These are phyloP conservation scores for Cenchrus americanus DNA, from an alignment of 176 grass and related monocot species.

Conservation along the genomic window DNA sequence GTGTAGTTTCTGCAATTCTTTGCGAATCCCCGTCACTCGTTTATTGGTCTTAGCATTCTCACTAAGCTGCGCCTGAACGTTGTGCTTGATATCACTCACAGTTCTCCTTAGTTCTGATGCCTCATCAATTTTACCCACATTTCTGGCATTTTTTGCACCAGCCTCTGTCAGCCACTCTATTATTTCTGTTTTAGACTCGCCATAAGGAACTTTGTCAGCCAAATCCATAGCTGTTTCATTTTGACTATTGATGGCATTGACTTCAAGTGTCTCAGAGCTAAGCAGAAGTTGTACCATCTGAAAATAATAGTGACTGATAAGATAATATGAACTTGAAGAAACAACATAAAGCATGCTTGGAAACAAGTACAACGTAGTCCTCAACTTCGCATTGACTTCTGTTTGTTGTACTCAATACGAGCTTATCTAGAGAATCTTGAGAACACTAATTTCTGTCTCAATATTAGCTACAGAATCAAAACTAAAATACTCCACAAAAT, in stretches of 20 bases:
- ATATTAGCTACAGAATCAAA: conserved; percentile 13
- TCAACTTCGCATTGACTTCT: not conserved
- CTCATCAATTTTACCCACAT: conserved; percentile 82
- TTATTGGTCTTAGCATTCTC: conserved; percentile 96
- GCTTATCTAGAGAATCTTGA: not conserved
- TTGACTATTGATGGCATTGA: conserved; percentile 87
- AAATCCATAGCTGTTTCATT: conserved; percentile 98
- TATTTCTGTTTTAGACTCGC: conserved; percentile 88
- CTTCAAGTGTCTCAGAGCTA: conserved; percentile 66
- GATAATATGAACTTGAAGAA: not conserved
- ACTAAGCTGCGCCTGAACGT: conserved; percentile 82
- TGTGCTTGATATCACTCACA: conserved; percentile 98
- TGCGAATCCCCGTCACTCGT: conserved; percentile 84
- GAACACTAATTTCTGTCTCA: not conserved
- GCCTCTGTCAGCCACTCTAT: conserved; percentile 76
- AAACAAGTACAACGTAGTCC: not conserved
- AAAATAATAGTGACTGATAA: not conserved
- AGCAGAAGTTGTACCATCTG: conserved; percentile 97
- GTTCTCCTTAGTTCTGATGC: conserved; percentile 86
- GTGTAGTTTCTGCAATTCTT: conserved; percentile 90
- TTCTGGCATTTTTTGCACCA: conserved; percentile 85
- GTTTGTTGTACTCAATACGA: not conserved
- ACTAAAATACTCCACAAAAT: not conserved
- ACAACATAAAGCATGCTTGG: conserved; percentile 16
- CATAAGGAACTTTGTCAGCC: conserved; percentile 91